Evolutionary conservation across 352 stramenopile species (phyloP).

Genomic region (Phytophthora meadii): DNA sequence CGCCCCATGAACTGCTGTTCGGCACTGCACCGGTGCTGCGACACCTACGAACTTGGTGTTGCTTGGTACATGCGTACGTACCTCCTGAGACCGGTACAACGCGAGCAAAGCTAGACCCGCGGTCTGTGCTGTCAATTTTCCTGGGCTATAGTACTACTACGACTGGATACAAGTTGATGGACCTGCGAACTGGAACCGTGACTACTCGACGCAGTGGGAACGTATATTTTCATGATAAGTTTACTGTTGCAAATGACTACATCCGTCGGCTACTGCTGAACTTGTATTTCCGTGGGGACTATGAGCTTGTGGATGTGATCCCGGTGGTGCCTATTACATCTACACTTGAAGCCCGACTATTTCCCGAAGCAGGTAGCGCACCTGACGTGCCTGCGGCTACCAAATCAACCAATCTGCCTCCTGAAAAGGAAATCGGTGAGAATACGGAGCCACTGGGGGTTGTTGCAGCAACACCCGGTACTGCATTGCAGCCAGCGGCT

Average conservation of each 20-base stretch:
- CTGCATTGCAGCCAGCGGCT: too few relatives aligned
- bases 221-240: slow-evolving; percentile 11
- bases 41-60: slow-evolving; percentile 17
- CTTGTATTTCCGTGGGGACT: background rate
- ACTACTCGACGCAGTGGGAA: slow-evolving; percentile 20
- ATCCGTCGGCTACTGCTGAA: slow-evolving; percentile 14
- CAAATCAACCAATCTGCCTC: too few relatives aligned
- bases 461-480: too few relatives aligned
- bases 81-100: slow-evolving; percentile 4
- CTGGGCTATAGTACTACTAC: slow-evolving; percentile 11
- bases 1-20: slow-evolving; percentile 24
- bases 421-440: too few relatives aligned
- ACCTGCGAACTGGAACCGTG: slow-evolving; percentile 15
- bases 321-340: slow-evolving; percentile 12
- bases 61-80: slow-evolving; percentile 11
- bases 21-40: slow-evolving; percentile 17
- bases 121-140: slow-evolving; percentile 7
- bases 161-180: slow-evolving; percentile 29
- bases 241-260: slow-evolving; percentile 9
- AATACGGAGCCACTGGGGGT: too few relatives aligned
- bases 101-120: slow-evolving; percentile 12
- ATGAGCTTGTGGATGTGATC: slow-evolving; percentile 3
- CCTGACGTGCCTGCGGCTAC: background rate
- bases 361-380: slow-evolving; percentile 2
- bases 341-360: background rate